These are phyloP conservation scores for Euptelea pleiosperma DNA, from an alignment of 164 flowering plant species.

Conservation along the genomic window DNA sequence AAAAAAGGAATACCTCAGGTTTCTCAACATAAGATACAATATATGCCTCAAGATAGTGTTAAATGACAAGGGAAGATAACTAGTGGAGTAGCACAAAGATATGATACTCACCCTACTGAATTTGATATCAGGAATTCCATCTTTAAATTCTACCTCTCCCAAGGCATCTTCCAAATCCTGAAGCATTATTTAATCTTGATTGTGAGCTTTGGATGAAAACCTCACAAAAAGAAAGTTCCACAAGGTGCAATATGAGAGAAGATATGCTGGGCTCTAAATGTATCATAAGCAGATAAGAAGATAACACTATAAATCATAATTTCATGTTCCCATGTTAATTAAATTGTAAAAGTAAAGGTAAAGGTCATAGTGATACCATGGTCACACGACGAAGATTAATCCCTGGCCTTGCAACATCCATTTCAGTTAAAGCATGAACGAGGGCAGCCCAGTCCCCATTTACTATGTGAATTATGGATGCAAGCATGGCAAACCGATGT, in stretches of 20 bases:
- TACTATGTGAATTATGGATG: slow-evolving; percentile 85
- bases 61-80: background rate
- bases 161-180: slow-evolving; percentile 86
- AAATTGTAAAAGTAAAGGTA: background rate
- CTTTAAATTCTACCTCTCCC: slow-evolving; percentile 70
- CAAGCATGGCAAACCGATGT: slow-evolving; percentile 93
- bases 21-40: slow-evolving; percentile 4
- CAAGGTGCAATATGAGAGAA: background rate
- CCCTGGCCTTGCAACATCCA: slow-evolving; percentile 89
- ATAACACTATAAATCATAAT: background rate
- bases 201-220: slow-evolving; percentile 9
- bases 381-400: slow-evolving; percentile 64
- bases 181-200: slow-evolving; percentile 16
- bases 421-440: slow-evolving; percentile 64
- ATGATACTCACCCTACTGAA: slow-evolving; percentile 73
- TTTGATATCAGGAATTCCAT: slow-evolving; percentile 91
- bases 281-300: background rate
- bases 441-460: slow-evolving; percentile 93
- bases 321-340: no score
- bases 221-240: slow-evolving; percentile 6
- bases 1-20: background rate
- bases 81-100: slow-evolving; percentile 5
- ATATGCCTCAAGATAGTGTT: background rate
- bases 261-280: background rate
- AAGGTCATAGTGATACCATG: slow-evolving; percentile 46